A percentile compares a stretch with the other conserved stretches of the same genome.
phyloP scores from a whole-genome alignment of 495 filamentous ascomycete species.

The Lentithecium fluviatile region DNA sequence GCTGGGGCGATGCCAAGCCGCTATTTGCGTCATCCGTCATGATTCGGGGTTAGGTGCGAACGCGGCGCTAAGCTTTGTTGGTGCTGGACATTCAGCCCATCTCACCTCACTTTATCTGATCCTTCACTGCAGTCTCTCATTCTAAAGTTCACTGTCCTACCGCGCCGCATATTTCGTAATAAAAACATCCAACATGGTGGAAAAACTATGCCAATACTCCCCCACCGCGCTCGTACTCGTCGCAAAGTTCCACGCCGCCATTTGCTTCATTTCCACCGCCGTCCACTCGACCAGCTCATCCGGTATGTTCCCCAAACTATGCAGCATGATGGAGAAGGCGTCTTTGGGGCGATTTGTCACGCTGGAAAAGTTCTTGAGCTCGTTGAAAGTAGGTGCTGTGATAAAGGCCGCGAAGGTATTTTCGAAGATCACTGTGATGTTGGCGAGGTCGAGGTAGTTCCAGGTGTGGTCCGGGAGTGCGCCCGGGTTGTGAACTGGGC shows the following conservation, averaged over 20 bases:
- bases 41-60: too few species aligned
- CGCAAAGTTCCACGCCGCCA: slow-evolving; percentile 21
- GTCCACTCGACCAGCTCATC: slow-evolving; percentile 26
- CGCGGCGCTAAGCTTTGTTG: too few species aligned
- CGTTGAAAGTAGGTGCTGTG: slow-evolving; percentile 12
- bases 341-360: background rate
- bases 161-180: slow-evolving; percentile 1
- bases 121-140: too few species aligned
- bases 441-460: slow-evolving; percentile 30
- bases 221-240: slow-evolving; percentile 1
- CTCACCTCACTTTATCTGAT: background rate
- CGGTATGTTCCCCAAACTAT: slow-evolving; percentile 17
- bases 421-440: slow-evolving; percentile 32
- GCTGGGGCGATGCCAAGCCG: background rate
- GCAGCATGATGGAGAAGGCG: slow-evolving; percentile 23
- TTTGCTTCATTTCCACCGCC: slow-evolving; percentile 14
- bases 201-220: slow-evolving; percentile 29
- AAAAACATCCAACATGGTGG: slow-evolving; percentile 16
- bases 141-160: too few species aligned
- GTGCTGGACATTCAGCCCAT: too few species aligned
- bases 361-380: slow-evolving; percentile 1
- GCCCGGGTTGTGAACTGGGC: slow-evolving; percentile 27
- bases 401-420: slow-evolving; percentile 21
- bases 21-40: background rate
- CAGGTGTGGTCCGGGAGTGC: slow-evolving; percentile 15